phyloP scores from a whole-genome alignment of 2,329 filamentous ascomycete genomes.

The Teratosphaeria viscida region DNA sequence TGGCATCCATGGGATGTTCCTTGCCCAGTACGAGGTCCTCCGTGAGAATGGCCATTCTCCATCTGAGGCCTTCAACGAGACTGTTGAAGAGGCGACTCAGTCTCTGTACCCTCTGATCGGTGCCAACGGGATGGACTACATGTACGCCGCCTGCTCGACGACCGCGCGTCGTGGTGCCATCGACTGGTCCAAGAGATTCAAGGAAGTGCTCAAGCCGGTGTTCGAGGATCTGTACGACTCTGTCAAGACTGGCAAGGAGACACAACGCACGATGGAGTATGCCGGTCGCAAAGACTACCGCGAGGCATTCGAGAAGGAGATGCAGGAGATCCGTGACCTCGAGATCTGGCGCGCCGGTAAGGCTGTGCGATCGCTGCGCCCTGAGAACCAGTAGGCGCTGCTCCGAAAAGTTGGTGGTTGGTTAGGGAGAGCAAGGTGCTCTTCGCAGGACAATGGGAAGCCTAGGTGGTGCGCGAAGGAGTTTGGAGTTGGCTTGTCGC shows the following conservation, averaged over 20 bases:
- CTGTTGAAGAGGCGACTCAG: constrained; percentile 98
- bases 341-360: constrained; percentile 99
- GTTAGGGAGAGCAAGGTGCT: neutral
- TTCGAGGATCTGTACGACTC: constrained; percentile 96
- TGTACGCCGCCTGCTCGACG: constrained; percentile 99
- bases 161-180: constrained; percentile 97
- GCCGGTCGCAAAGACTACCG: constrained; percentile 94
- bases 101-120: constrained; percentile 96
- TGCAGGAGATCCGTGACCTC: constrained; percentile 93
- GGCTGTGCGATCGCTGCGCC: constrained; percentile 59
- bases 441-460: neutral
- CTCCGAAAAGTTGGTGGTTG: neutral
- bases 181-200: constrained; percentile 96
- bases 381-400: constrained; percentile 25
- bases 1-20: constrained; percentile 99
- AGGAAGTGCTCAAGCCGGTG: constrained; percentile 95
- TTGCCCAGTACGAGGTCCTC: constrained; percentile 99
- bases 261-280: constrained; percentile 91
- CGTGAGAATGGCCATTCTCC: constrained; percentile 96
- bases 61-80: constrained; percentile 99
- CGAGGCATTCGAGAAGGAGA: constrained; percentile 93
- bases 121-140: constrained; percentile 99
- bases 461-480: neutral
- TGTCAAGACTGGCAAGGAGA: constrained; percentile 86
- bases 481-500: neutral